A percentile compares a stretch with the other conserved stretches of the same genome.
Conservation (phyloP, 805 yeast genomes). For the Myxozyma udenii region DNA sequence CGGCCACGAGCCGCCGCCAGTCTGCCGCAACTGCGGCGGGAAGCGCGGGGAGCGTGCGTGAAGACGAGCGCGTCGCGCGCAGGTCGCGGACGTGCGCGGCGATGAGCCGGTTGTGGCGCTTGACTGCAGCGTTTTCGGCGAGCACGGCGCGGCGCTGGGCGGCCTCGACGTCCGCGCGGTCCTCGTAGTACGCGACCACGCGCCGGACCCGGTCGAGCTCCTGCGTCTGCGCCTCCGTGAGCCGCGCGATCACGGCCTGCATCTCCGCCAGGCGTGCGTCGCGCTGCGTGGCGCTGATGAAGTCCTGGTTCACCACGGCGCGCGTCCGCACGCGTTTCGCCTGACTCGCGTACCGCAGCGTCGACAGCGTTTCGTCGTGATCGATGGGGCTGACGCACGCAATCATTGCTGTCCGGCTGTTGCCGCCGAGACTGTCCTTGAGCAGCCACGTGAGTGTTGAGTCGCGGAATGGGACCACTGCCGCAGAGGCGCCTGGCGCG, state of each 20-base stretch:
- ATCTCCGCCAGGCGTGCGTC: constrained; percentile 41
- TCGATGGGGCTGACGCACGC: constrained; percentile 73
- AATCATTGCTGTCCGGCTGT: constrained; percentile 85
- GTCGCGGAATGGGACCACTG: constrained; percentile 55
- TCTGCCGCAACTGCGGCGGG: background rate
- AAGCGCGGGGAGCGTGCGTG: background rate
- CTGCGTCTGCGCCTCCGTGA: constrained; percentile 32
- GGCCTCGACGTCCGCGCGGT: constrained; percentile 33
- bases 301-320: constrained; percentile 55
- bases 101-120: constrained; percentile 35
- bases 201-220: constrained; percentile 35
- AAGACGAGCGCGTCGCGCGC: background rate
- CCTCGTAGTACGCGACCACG: constrained; percentile 37
- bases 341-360: constrained; percentile 72
- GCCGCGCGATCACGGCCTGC: constrained; percentile 41
- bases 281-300: constrained; percentile 41
- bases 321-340: constrained; percentile 65
- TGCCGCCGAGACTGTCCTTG: constrained; percentile 81
- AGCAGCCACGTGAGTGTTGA: constrained; percentile 67
- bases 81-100: constrained; percentile 34
- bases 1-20: background rate
- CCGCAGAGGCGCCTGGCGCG: constrained; percentile 36
- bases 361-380: constrained; percentile 71
- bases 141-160: constrained; percentile 36
- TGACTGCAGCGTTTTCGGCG: constrained; percentile 33